phyloP scores from a whole-genome alignment of 805 yeast genomes.

The Kazachstania kunashirensis region DNA sequence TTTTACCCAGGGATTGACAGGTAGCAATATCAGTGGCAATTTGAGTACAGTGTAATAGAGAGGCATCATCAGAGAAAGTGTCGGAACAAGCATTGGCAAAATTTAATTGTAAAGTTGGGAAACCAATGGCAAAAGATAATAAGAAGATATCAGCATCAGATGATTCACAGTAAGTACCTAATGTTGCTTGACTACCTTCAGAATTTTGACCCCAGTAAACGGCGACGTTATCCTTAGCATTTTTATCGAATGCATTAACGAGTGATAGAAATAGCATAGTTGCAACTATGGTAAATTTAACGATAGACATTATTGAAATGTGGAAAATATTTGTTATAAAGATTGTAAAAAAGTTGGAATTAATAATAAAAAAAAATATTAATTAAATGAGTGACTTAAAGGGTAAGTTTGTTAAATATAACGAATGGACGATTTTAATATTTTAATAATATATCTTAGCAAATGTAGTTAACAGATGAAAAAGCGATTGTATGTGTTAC shows the following conservation, averaged over 20 bases:
- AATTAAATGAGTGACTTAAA: too few relatives aligned
- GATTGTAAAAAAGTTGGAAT: too few relatives aligned
- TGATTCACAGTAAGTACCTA: constrained; percentile 52
- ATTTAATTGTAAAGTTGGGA: constrained; percentile 45
- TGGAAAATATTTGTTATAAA: neutral
- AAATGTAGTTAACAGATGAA: too few relatives aligned
- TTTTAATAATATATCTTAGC: too few relatives aligned
- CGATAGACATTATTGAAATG: neutral
- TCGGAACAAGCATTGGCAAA: constrained; percentile 46
- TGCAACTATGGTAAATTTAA: constrained; percentile 3
- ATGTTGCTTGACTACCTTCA: constrained; percentile 43
- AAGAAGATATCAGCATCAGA: constrained; percentile 63
- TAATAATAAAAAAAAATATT: too few relatives aligned
- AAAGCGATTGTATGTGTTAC: too few relatives aligned
- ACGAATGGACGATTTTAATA: too few relatives aligned
- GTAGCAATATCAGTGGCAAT: constrained; percentile 60
- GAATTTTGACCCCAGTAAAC: constrained; percentile 88
- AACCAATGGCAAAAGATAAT: constrained; percentile 58
- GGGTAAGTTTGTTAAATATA: too few relatives aligned
- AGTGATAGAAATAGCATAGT: constrained; percentile 13
- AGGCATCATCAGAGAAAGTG: constrained; percentile 27
- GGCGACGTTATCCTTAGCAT: constrained; percentile 51
- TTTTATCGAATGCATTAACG: constrained; percentile 26
- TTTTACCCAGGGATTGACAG: constrained; percentile 74
- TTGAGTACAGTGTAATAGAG: constrained; percentile 39